Evolutionary conservation across 208 protist genomes (phyloP), one percentile per base, ranked within the genome.

Genomic region (Kentomonas sorsogonicus): DNA sequence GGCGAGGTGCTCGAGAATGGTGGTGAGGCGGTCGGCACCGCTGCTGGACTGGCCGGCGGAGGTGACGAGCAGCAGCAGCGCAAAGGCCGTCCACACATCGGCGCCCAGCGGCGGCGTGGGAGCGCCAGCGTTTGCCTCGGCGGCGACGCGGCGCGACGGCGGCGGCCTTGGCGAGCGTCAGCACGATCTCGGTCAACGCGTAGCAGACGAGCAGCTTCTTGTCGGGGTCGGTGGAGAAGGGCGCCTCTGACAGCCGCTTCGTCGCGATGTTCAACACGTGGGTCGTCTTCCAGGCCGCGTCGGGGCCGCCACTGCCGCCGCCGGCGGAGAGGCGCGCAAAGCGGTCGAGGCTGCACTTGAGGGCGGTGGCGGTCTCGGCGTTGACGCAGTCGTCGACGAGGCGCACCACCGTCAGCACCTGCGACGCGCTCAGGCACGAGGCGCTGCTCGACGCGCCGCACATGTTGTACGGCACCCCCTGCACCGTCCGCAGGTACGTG

Each of bases 241-340:
- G 79, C 38, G n/a, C n/a, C n/a, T 75, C 72, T 22, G 72, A 60
- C 73, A 91, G 76, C 31, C 87, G 87, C 71, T 91, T 94, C 20
- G 87, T 79, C 27, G 88, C 60, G 23, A 89, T 74, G 66, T 77
- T 80, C 55, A 94, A 90, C 16, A 81, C 72, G 62, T 94, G 87
- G 6, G 80, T n/a, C n/a, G n/a, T n/a, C n/a, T n/a, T n/a, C n/a
- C n/a, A n/a, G n/a, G n/a, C n/a, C n/a, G n/a, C n/a, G n/a, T n/a
- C n/a, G n/a, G n/a, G n/a, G n/a, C n/a, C n/a, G n/a, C n/a, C n/a
- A n/a, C n/a, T n/a, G n/a, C n/a, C n/a, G n/a, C n/a, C n/a, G n/a
- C n/a, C 71, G 7, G 78, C 48, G 44, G 84, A 79, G 13, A 77
- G 64, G n/a, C 81, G 83, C 2, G 67, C 69, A 55, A 89, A 89